phyloP scores from a whole-genome alignment of 2,329 filamentous ascomycete species.

The Rhynchosporium secalis region DNA sequence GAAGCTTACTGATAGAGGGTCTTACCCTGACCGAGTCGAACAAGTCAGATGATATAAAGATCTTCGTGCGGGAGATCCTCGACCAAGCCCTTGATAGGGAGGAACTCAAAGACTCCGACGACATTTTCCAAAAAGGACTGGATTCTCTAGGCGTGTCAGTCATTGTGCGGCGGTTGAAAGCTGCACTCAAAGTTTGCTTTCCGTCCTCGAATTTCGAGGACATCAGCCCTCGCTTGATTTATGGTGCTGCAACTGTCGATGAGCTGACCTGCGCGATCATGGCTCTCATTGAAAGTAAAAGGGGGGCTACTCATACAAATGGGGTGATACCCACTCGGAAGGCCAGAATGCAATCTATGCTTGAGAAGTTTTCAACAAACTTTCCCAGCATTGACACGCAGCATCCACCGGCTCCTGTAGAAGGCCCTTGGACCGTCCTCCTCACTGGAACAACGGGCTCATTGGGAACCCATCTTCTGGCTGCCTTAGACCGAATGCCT shows the following conservation, averaged over 20 bases:
- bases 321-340: background rate
- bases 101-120: conserved; percentile 8
- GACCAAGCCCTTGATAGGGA: conserved; percentile 12
- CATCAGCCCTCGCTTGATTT: conserved; percentile 19
- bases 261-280: conserved; percentile 12
- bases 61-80: conserved; percentile 15
- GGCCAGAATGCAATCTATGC: conserved; percentile 18
- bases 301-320: background rate
- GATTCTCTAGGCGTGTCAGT: conserved; percentile 23
- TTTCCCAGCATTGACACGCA: conserved; percentile 4
- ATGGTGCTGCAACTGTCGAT: conserved; percentile 16
- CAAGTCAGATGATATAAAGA: background rate
- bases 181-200: conserved; percentile 10
- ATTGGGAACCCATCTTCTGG: conserved; percentile 50
- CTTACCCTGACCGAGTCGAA: background rate
- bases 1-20: conserved; percentile 10
- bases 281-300: background rate
- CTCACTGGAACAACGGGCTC: conserved; percentile 53
- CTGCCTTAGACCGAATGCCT: conserved; percentile 40
- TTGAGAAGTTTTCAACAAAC: conserved; percentile 22
- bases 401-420: background rate
- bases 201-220: background rate
- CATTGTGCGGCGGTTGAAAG: conserved; percentile 19
- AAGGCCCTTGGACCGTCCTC: conserved; percentile 33
- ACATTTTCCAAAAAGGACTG: conserved; percentile 22